phyloP scores from a whole-genome alignment of 2,329 filamentous ascomycete genomes.

The Simplicillium aogashimaense region DNA sequence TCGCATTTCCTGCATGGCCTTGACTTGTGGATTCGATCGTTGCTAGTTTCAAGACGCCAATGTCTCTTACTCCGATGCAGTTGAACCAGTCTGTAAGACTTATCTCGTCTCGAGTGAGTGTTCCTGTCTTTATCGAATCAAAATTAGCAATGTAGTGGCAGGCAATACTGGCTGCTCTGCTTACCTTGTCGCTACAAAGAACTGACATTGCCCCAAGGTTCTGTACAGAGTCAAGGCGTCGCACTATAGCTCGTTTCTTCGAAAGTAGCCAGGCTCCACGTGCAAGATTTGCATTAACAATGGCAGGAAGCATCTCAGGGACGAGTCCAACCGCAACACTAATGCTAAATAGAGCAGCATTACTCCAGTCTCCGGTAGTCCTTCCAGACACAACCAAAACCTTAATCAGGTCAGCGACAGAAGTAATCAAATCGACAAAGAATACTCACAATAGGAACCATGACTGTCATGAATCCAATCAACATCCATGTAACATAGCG shows the following conservation, averaged over 20 bases:
- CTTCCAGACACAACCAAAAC: slow-evolving; percentile 14
- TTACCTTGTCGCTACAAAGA: slow-evolving; percentile 19
- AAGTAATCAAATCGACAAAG: too few species aligned
- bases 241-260: slow-evolving; percentile 24
- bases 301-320: slow-evolving; percentile 19
- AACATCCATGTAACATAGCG: slow-evolving; percentile 18
- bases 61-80: slow-evolving; percentile 8
- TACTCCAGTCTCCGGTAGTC: slow-evolving; percentile 15
- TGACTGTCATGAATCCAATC: slow-evolving; percentile 17
- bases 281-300: slow-evolving; percentile 18
- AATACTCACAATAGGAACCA: slow-evolving; percentile 18
- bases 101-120: slow-evolving; percentile 18
- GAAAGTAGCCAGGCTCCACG: slow-evolving; percentile 15
- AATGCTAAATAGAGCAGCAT: slow-evolving; percentile 16
- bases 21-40: slow-evolving; percentile 15
- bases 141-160: neutral
- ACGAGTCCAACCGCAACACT: slow-evolving; percentile 19
- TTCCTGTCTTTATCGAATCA: slow-evolving; percentile 12
- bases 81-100: slow-evolving; percentile 13
- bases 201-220: slow-evolving; percentile 19
- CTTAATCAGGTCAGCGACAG: slow-evolving; percentile 5
- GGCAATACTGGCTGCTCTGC: neutral
- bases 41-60: slow-evolving; percentile 14
- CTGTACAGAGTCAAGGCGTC: slow-evolving; percentile 20
- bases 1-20: slow-evolving; percentile 16